A percentile compares a stretch with the other conserved stretches of the same genome.
Conservation (phyloP, 345 rosid genomes). For the Populus tremula region DNA sequence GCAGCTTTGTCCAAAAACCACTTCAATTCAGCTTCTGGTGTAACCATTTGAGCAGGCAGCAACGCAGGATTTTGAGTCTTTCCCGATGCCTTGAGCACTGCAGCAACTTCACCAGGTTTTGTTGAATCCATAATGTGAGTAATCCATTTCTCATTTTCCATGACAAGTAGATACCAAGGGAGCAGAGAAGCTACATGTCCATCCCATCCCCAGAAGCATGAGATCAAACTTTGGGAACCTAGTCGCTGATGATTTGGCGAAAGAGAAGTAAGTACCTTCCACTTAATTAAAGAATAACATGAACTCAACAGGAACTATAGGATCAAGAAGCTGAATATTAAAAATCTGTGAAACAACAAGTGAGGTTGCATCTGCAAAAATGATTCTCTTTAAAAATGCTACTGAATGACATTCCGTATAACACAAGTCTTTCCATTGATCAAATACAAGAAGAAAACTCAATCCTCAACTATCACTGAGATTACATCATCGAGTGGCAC, state of each 20-base stretch:
- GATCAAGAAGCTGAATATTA: no score
- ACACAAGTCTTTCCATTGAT: no score
- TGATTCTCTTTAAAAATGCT: no score
- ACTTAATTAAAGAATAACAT: no score
- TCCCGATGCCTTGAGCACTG: constrained; percentile 53
- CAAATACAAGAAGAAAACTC: no score
- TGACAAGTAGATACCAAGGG: constrained; percentile 61
- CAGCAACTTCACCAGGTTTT: constrained; percentile 62
- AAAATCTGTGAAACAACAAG: no score
- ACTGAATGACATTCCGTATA: no score
- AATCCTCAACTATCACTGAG: no score
- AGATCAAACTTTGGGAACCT: constrained; percentile 79
- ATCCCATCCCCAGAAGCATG: constrained; percentile 87
- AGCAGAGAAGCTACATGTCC: constrained; percentile 80
- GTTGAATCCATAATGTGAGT: constrained; percentile 66
- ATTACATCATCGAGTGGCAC: no score
- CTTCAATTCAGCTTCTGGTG: constrained; percentile 63
- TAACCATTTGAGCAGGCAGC: constrained; percentile 58
- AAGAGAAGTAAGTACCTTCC: no score
- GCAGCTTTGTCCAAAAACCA: constrained; percentile 69
- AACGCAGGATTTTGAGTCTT: constrained; percentile 24
- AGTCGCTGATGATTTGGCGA: constrained; percentile 38
- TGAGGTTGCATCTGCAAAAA: no score
- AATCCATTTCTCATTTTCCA: constrained; percentile 66
- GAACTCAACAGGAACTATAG: no score